Conservation (phyloP, 768 basidiomycete species). For the Termitomyces sp. region DNA sequence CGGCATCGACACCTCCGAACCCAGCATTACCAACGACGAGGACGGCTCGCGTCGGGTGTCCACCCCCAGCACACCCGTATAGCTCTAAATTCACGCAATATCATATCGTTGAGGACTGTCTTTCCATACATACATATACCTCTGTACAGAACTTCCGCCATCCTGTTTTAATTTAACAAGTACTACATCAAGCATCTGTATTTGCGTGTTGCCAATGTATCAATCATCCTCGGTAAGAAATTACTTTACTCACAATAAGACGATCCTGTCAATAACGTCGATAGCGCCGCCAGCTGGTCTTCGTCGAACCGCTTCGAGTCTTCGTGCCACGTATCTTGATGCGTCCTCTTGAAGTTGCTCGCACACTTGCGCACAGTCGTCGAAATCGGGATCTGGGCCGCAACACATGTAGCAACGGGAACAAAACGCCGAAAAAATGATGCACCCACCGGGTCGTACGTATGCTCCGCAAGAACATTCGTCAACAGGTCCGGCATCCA, state of each 20-base stretch:
- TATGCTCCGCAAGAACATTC: conserved; percentile 73
- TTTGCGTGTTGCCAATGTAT: conserved; percentile 4
- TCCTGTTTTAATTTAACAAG: neutral
- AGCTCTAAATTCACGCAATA: conserved; percentile 4
- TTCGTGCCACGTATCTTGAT: conserved; percentile 88
- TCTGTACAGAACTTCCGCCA: conserved; percentile 11
- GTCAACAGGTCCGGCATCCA: conserved; percentile 89
- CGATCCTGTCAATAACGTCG: conserved; percentile 81
- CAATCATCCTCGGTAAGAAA: neutral
- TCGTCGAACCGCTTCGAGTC: conserved; percentile 84
- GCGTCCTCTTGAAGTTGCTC: conserved; percentile 74
- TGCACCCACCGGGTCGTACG: conserved; percentile 70
- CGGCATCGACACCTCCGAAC: conserved; percentile 56
- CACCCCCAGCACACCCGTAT: conserved; percentile 34
- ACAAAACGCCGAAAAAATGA: conserved; percentile 1
- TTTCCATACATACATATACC: conserved; percentile 10
- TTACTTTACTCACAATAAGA: conserved; percentile 59
- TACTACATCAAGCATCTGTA: conserved; percentile 13
- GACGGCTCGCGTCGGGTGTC: conserved; percentile 19
- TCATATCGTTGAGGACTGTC: conserved; percentile 4
- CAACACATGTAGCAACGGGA: conserved; percentile 1
- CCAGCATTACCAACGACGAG: conserved; percentile 37
- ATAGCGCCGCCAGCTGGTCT: conserved; percentile 77
- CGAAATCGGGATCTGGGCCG: conserved; percentile 67
- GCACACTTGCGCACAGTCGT: conserved; percentile 80